A percentile compares a stretch with the other conserved stretches of the same genome.
Conservation (phyloP, 257 asterid species). For the Penstemon barbatus region DNA sequence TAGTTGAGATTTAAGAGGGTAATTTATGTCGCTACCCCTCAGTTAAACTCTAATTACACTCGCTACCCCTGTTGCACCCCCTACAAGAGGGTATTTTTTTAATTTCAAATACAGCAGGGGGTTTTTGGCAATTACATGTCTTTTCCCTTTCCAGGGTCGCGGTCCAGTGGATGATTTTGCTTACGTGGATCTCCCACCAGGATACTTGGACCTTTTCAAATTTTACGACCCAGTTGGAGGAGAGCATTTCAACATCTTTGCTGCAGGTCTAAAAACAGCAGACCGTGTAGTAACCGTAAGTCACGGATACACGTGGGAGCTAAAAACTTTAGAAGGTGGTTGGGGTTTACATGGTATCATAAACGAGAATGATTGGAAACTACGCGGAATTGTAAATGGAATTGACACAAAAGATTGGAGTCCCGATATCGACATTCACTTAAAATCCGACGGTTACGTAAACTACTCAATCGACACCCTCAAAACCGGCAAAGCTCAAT, state of each 20-base stretch:
- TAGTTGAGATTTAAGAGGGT: too few species aligned
- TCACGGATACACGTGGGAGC: slow-evolving; percentile 86
- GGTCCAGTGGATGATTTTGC: slow-evolving; percentile 80
- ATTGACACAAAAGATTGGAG: slow-evolving; percentile 91
- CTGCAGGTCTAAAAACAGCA: slow-evolving; percentile 86
- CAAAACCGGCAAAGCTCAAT: slow-evolving; percentile 61
- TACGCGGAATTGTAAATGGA: slow-evolving; percentile 85
- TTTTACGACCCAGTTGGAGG: slow-evolving; percentile 90
- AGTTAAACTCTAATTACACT: too few species aligned
- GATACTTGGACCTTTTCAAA: slow-evolving; percentile 66
- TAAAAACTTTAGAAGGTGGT: slow-evolving; percentile 87
- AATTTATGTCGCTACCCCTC: too few species aligned
- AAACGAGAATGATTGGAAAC: slow-evolving; percentile 76
- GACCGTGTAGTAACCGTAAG: slow-evolving; percentile 91
- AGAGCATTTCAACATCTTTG: slow-evolving; percentile 89
- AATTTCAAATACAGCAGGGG: too few species aligned
- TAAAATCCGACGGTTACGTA: slow-evolving; percentile 67
- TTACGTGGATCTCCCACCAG: slow-evolving; percentile 69
- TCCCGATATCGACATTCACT: slow-evolving; percentile 71
- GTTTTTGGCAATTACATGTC: background rate
- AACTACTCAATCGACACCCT: slow-evolving; percentile 87
- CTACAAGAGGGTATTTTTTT: too few species aligned
- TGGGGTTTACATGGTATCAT: slow-evolving; percentile 92
- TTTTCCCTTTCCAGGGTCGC: slow-evolving; percentile 65
- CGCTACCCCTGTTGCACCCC: too few species aligned